Conservation (phyloP, 176 grass and related monocot genomes). For the Cenchrus americanus region DNA sequence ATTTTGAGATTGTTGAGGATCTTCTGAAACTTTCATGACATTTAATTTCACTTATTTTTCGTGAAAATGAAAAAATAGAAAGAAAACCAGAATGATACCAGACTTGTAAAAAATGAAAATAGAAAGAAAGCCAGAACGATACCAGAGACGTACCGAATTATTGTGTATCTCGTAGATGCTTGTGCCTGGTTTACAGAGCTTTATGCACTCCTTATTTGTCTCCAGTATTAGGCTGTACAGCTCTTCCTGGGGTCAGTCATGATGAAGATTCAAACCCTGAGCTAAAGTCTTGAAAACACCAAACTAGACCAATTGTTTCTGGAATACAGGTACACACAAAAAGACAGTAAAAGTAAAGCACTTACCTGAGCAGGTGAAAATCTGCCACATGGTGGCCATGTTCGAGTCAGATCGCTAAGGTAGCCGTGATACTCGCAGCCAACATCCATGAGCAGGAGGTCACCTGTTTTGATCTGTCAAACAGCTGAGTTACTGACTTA, state of each 20-base stretch:
- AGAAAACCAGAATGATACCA: background rate
- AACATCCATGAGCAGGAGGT: conserved; percentile 95
- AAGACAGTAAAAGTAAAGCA: conserved; percentile 5
- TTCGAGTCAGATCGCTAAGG: conserved; percentile 85
- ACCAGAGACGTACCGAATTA: conserved; percentile 62
- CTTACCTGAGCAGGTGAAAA: conserved; percentile 86
- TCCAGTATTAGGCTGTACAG: conserved; percentile 93
- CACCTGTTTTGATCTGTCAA: conserved; percentile 78
- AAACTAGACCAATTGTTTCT: background rate
- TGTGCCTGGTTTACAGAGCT: conserved; percentile 87
- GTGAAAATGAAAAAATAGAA: background rate
- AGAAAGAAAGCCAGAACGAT: background rate
- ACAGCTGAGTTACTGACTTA: conserved; percentile 42
- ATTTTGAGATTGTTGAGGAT: background rate
- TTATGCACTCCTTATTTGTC: conserved; percentile 93
- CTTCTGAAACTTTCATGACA: background rate
- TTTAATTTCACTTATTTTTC: background rate
- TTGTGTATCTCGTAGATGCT: conserved; percentile 81
- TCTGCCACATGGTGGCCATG: conserved; percentile 78
- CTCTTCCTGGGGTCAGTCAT: conserved; percentile 65
- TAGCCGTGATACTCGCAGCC: conserved; percentile 98
- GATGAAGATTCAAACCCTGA: background rate
- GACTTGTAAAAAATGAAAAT: background rate
- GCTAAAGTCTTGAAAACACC: background rate
- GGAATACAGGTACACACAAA: background rate